Conservation (phyloP, 1,284 basidiomycete genomes). For the Ganoderma resinaceum region DNA sequence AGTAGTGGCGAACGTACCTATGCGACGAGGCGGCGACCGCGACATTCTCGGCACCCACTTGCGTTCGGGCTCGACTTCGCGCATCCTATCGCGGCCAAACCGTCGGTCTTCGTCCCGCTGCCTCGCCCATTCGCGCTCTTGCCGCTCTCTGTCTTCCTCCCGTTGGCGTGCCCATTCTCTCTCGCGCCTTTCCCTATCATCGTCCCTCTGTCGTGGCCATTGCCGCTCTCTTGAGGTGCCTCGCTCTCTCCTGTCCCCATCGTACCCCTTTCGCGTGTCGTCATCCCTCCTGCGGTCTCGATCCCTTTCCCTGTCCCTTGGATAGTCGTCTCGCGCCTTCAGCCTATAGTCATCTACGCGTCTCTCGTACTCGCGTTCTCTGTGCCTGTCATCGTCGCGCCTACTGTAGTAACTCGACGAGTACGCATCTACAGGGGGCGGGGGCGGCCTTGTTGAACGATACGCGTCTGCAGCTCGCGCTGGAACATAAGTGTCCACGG, state of each 20-base stretch:
- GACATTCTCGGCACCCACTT: constrained; percentile 36
- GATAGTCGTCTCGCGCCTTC: constrained; percentile 25
- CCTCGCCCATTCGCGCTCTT: constrained; percentile 24
- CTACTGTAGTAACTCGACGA: constrained; percentile 26
- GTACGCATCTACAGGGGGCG: constrained; percentile 29
- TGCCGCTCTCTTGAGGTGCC: constrained; percentile 15
- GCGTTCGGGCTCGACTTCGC: constrained; percentile 32
- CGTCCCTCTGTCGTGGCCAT: constrained; percentile 14
- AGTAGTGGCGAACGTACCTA: constrained; percentile 32
- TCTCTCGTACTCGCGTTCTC: constrained; percentile 35
- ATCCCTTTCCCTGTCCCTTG: constrained; percentile 15
- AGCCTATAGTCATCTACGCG: constrained; percentile 29
- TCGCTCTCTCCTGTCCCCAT: constrained; percentile 25
- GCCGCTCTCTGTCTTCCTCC: constrained; percentile 21
- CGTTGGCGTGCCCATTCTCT: constrained; percentile 11
- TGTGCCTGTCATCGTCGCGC: constrained; percentile 36
- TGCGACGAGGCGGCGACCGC: constrained; percentile 39
- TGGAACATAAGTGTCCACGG: constrained; percentile 35
- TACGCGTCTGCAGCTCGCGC: constrained; percentile 30
- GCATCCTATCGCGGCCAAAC: constrained; percentile 29
- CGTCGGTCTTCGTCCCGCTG: constrained; percentile 27
- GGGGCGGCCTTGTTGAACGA: constrained; percentile 25
- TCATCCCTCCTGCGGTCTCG: constrained; percentile 25
- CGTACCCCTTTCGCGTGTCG: constrained; percentile 27
- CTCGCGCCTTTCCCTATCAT: constrained; percentile 16